phyloP scores from a whole-genome alignment of 169 alveolate species.

The Besnoitia besnoiti region DNA sequence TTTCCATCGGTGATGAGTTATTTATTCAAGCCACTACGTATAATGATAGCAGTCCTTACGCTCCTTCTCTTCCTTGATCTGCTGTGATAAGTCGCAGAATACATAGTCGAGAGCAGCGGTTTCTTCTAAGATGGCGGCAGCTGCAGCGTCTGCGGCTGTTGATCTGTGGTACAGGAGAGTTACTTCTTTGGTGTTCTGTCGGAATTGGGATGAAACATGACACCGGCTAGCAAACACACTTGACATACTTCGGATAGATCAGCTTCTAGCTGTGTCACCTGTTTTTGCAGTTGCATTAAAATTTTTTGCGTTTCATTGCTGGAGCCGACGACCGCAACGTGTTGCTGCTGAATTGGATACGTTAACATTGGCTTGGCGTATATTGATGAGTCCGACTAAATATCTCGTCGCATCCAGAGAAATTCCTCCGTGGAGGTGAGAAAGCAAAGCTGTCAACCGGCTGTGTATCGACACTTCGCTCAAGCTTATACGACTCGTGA shows the following conservation, averaged over 20 bases:
- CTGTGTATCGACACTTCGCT: too few relatives aligned
- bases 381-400: too few relatives aligned
- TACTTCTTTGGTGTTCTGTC: not conserved
- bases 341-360: not conserved
- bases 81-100: not conserved
- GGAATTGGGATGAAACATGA: not conserved
- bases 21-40: not conserved
- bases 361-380: not conserved
- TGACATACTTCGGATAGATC: not conserved
- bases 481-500: too few relatives aligned
- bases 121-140: not conserved
- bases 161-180: not conserved
- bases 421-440: too few relatives aligned
- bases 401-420: too few relatives aligned
- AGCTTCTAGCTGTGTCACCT: not conserved
- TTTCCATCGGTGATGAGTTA: not conserved
- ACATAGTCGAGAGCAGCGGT: not conserved
- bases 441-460: too few relatives aligned
- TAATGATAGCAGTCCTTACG: not conserved
- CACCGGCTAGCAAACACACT: not conserved
- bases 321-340: not conserved
- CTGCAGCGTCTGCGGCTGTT: not conserved
- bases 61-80: not conserved
- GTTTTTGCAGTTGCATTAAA: not conserved
- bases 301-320: not conserved